A percentile compares a stretch with the other conserved stretches of the same genome.
These are phyloP conservation scores for Saccharum officinarum DNA, from an alignment of 176 grass and related monocot species.

Conservation along the genomic window DNA sequence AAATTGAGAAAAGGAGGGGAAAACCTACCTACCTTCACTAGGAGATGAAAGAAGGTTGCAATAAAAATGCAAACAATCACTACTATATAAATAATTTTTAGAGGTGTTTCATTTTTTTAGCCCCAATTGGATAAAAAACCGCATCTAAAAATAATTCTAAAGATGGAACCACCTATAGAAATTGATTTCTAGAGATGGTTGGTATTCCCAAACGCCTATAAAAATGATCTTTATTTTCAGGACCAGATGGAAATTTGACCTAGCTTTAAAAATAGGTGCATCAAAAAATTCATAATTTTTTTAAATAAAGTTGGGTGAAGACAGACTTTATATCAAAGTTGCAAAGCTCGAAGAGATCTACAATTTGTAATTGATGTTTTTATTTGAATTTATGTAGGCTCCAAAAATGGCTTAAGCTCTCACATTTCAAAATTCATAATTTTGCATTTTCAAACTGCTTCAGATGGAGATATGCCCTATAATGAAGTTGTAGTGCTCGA, in stretches of 20 bases:
- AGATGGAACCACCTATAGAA: background rate
- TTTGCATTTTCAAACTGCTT: no score
- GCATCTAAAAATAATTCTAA: background rate
- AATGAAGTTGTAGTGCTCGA: background rate
- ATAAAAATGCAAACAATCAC: background rate
- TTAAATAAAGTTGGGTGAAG: no score
- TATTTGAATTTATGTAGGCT: background rate
- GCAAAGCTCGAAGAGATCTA: background rate
- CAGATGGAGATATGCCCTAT: no score
- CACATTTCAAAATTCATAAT: no score
- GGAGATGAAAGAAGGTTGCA: background rate
- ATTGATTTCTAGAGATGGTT: background rate
- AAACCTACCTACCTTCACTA: no score
- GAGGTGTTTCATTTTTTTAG: background rate
- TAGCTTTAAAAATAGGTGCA: background rate
- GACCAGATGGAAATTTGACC: background rate
- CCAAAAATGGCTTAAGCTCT: no score
- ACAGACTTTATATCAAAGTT: background rate
- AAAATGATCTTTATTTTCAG: background rate
- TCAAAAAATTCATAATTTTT: background rate
- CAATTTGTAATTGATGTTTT: background rate
- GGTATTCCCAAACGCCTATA: no score
- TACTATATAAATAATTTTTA: background rate
- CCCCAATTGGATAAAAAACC: background rate
- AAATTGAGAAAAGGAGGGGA: background rate